Conservation (phyloP, 2,329 filamentous ascomycete species). For the Xylariaceae sp. region DNA sequence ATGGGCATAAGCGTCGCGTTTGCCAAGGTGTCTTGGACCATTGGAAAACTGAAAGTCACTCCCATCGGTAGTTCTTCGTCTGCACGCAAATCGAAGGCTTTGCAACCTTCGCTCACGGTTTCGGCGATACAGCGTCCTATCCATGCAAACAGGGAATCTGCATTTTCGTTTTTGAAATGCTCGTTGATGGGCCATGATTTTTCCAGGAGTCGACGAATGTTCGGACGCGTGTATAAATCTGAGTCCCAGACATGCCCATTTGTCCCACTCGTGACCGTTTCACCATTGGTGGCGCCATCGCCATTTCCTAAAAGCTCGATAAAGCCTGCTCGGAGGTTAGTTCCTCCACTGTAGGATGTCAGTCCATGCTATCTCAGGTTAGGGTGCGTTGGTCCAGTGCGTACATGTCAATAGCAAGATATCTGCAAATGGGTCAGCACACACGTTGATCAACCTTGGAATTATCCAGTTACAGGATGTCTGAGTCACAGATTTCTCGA, state of each 20-base stretch:
- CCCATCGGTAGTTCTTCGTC: constrained; percentile 55
- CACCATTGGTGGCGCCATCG: constrained; percentile 7
- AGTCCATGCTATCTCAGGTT: constrained; percentile 22
- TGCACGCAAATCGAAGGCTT: constrained; percentile 35
- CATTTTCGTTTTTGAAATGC: constrained; percentile 68
- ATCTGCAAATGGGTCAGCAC: constrained; percentile 34
- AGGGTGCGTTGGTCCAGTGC: constrained; percentile 19
- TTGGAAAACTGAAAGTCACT: constrained; percentile 68
- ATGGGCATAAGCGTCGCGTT: constrained; percentile 63
- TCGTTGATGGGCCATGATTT: constrained; percentile 71
- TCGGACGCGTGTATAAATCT: constrained; percentile 19
- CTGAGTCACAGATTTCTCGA: no score
- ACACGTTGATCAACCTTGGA: no score
- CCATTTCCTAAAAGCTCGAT: constrained; percentile 51
- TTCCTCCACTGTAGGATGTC: constrained; percentile 48
- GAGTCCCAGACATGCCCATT: constrained; percentile 4
- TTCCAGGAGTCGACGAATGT: constrained; percentile 58
- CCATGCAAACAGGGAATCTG: constrained; percentile 74
- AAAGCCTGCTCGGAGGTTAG: constrained; percentile 65
- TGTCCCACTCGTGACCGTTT: constrained; percentile 6
- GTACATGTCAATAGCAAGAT: constrained; percentile 64
- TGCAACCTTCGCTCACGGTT: constrained; percentile 59
- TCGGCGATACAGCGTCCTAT: constrained; percentile 73
- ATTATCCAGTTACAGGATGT: no score
- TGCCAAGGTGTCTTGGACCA: constrained; percentile 59